phyloP scores from a whole-genome alignment of 257 asterid species.

The Ophiorrhiza pumila region DNA sequence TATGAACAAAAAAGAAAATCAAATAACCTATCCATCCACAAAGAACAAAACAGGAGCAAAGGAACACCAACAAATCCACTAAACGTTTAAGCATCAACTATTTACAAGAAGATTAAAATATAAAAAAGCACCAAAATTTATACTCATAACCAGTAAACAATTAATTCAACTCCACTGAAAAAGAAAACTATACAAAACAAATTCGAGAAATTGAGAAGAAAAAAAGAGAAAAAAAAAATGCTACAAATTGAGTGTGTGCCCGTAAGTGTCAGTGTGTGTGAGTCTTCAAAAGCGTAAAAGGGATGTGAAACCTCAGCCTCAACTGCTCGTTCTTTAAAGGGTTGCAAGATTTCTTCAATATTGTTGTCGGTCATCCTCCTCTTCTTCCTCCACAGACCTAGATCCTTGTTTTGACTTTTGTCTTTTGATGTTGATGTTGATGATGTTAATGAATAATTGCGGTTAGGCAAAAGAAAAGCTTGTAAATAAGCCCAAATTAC shows the following conservation, averaged over 20 bases:
- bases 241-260: too few species aligned
- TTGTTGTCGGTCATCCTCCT: constrained; percentile 33
- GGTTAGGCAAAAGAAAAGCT: too few species aligned
- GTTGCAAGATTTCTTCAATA: constrained; percentile 49
- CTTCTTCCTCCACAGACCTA: background rate
- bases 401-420: too few species aligned
- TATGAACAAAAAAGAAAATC: too few species aligned
- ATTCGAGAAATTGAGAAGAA: background rate
- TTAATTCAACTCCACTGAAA: background rate
- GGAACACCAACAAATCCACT: background rate
- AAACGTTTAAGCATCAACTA: background rate
- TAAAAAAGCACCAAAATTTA: constrained; percentile 2
- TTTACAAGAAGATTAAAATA: background rate
- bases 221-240: background rate
- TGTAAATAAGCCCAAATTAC: too few species aligned
- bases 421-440: too few species aligned
- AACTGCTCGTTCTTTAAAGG: constrained; percentile 69
- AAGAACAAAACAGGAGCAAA: background rate
- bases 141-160: background rate
- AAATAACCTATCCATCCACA: background rate
- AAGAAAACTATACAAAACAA: background rate
- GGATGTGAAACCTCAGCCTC: constrained; percentile 63
- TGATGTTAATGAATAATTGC: too few species aligned
- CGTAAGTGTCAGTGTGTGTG: background rate
- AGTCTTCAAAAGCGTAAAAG: background rate